Conservation (phyloP, 768 basidiomycete species). For the Tricholoma matsutake region DNA sequence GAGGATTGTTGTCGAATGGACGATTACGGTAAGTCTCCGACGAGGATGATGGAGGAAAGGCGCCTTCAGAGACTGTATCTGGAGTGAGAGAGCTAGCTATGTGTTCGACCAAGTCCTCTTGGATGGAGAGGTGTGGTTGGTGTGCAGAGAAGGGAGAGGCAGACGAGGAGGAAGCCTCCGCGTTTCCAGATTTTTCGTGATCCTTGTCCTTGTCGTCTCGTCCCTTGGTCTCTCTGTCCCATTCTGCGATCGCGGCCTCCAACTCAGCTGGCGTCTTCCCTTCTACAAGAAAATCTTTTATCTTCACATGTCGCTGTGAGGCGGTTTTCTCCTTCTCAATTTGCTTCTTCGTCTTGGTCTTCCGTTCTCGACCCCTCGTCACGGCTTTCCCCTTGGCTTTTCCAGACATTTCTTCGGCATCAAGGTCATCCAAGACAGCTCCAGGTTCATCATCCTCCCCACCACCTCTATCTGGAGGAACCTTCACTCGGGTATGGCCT, state of each 20-base stretch:
- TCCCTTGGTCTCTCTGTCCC: conserved; percentile 34
- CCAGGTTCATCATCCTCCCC: conserved; percentile 19
- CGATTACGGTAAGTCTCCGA: background rate
- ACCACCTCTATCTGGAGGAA: conserved; percentile 30
- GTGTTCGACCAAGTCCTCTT: background rate
- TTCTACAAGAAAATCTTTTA: conserved; percentile 61
- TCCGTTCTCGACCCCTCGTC: conserved; percentile 35
- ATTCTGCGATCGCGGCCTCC: conserved; percentile 60
- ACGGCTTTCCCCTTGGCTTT: conserved; percentile 19
- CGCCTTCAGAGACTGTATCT: background rate
- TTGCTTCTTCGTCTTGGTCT: conserved; percentile 21
- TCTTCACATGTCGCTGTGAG: conserved; percentile 54
- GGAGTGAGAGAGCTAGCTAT: background rate
- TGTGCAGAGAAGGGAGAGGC: background rate
- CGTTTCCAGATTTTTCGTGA: background rate
- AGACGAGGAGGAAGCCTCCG: background rate
- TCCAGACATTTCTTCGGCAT: background rate
- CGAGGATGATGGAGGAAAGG: background rate
- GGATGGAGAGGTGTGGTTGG: background rate
- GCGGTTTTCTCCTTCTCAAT: conserved; percentile 7
- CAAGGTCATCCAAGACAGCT: conserved; percentile 4
- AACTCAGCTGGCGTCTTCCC: conserved; percentile 66
- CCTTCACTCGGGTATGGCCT: conserved; percentile 15
- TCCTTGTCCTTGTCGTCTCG: background rate
- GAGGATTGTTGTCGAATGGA: background rate